A percentile compares a stretch with the other conserved stretches of the same genome.
These are phyloP conservation scores for Aspergillus homomorphus DNA, from an alignment of 495 filamentous ascomycete genomes.

Conservation along the genomic window DNA sequence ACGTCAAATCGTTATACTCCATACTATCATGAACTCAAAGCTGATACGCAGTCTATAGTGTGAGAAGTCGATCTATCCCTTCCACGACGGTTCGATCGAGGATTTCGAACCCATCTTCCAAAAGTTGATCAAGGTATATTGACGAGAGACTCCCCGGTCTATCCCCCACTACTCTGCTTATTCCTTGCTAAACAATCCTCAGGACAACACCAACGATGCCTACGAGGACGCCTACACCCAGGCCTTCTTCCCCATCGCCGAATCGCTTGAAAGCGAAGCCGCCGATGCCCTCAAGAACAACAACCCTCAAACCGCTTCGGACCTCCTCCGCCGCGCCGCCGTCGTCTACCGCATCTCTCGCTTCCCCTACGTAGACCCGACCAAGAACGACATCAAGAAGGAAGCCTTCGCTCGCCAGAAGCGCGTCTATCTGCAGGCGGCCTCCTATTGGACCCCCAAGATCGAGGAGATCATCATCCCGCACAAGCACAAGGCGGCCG, in stretches of 20 bases:
- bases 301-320: constrained; percentile 49
- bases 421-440: constrained; percentile 57
- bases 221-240: constrained; percentile 61
- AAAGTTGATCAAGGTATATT: constrained; percentile 58
- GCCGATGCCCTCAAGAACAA: constrained; percentile 42
- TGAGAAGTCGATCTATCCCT: constrained; percentile 67
- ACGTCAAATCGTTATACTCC: no score
- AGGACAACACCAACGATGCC: constrained; percentile 61
- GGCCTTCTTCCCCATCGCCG: constrained; percentile 58
- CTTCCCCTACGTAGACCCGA: constrained; percentile 60
- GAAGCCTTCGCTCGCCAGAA: constrained; percentile 68
- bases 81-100: constrained; percentile 66
- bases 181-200: not conserved
- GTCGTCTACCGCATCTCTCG: constrained; percentile 71
- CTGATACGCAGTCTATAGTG: constrained; percentile 43
- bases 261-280: constrained; percentile 48
- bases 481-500: constrained; percentile 45
- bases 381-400: constrained; percentile 47
- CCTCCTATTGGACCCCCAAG: constrained; percentile 50
- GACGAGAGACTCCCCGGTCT: constrained; percentile 11
- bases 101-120: constrained; percentile 75
- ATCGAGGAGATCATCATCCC: constrained; percentile 61
- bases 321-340: constrained; percentile 66
- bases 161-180: not conserved
- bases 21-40: not conserved